Percentiles rank a stretch among this genome's conserved stretches.
Conservation (phyloP, 2,329 filamentous ascomycete genomes). For the Sphaerostilbella broomeana region DNA sequence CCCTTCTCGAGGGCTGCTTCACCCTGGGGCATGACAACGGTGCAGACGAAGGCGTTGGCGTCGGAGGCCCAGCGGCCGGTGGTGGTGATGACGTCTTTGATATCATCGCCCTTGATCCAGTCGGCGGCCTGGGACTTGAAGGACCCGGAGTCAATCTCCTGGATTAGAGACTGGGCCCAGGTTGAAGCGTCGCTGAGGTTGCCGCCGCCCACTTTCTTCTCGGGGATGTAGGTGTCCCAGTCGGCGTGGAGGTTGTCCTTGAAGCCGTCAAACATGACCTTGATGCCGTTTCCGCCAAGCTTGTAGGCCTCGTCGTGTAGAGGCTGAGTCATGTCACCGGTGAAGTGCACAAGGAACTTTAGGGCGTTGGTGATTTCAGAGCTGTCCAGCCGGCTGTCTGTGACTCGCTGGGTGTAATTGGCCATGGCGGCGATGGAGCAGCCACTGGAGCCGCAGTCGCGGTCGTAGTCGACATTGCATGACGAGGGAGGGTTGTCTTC, state of each 20-base stretch:
- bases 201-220: constrained; percentile 34
- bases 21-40: constrained; percentile 35
- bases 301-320: constrained; percentile 47
- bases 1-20: constrained; percentile 30
- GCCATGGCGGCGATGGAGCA: constrained; percentile 23
- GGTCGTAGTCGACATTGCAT: constrained; percentile 39
- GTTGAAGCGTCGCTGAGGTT: constrained; percentile 29
- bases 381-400: constrained; percentile 13
- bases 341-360: constrained; percentile 37
- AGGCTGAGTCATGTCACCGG: constrained; percentile 51
- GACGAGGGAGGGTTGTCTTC: constrained; percentile 27
- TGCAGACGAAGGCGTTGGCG: constrained; percentile 37
- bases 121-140: constrained; percentile 28
- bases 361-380: constrained; percentile 17
- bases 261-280: constrained; percentile 45
- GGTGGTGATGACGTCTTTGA: constrained; percentile 25
- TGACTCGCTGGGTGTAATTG: constrained; percentile 23
- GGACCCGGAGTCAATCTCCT: constrained; percentile 31
- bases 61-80: constrained; percentile 36
- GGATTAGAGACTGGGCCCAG: constrained; percentile 31
- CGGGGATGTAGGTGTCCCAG: constrained; percentile 55
- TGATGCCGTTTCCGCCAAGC: constrained; percentile 46
- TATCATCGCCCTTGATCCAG: constrained; percentile 31
- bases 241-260: constrained; percentile 52
- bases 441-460: constrained; percentile 19